Conservation (phyloP, 805 yeast species). For the Ogataea pignaliae region DNA sequence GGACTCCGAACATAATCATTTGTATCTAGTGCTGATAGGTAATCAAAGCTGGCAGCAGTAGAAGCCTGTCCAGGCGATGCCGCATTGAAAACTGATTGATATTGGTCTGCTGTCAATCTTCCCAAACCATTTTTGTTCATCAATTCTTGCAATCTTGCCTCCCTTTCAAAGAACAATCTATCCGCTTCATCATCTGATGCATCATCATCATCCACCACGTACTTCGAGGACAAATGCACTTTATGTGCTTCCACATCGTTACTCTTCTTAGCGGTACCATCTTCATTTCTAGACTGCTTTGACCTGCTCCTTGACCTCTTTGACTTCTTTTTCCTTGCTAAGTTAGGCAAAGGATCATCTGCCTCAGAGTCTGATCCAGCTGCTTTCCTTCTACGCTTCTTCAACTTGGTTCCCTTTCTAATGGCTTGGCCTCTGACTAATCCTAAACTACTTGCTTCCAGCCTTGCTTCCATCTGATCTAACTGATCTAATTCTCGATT, state of each 20-base stretch:
- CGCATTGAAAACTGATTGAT: conserved; percentile 8
- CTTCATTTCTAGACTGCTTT: conserved; percentile 7
- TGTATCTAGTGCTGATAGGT: too few species aligned
- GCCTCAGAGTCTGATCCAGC: conserved; percentile 8
- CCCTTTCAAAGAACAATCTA: conserved; percentile 50
- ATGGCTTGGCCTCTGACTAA: conserved; percentile 24
- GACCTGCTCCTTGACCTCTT: conserved; percentile 7
- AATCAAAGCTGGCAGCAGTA: too few species aligned
- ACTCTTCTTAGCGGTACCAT: conserved; percentile 5
- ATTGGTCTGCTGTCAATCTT: conserved; percentile 26
- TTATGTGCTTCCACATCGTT: conserved; percentile 7
- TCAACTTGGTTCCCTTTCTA: conserved; percentile 5
- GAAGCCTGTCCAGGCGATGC: too few species aligned
- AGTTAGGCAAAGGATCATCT: conserved; percentile 12
- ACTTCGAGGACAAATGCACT: conserved; percentile 45
- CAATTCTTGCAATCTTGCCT: conserved; percentile 41
- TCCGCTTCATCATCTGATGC: conserved; percentile 55
- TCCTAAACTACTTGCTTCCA: conserved; percentile 11
- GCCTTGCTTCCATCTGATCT: conserved; percentile 35
- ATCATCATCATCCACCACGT: conserved; percentile 59
- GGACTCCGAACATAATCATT: too few species aligned
- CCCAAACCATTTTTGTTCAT: conserved; percentile 22
- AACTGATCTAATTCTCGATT: conserved; percentile 32
- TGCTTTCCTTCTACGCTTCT: conserved; percentile 8
- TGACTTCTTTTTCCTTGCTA: conserved; percentile 10